Base-by-base conservation (phyloP, 2,329 filamentous ascomycete genomes). In the Zymoseptoria brevis region DNA sequence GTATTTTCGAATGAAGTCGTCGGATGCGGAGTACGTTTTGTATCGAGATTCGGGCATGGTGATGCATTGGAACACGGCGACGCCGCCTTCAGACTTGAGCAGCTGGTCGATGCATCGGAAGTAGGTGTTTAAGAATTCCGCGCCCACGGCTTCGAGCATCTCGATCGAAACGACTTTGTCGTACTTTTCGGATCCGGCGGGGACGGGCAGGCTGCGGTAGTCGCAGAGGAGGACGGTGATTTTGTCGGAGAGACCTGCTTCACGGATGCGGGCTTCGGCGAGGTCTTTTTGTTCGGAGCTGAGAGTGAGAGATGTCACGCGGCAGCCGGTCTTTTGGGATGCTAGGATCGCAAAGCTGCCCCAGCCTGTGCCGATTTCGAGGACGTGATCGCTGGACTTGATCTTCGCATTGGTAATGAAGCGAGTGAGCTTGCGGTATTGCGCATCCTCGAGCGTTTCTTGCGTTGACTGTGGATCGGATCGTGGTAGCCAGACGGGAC, bases 361-460 rank as follows among this genome's bases (percentile, higher is more conserved):
- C 87, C 87, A 90, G 11, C 87, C 87, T 1, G 86, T 89, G 2
- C 87, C 87, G 57, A 90, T 89, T 66, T 90, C 87, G 16, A 90
- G 74, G 1, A 90, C 83, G 67, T 89, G 87, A 62, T 90, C 87
- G 1, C 79, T 79, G 0, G 78, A 59, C 62, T 87, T 84, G 63
- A 90, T 83, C 53, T 76, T 80, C 13, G 85, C 83, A 26, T 84
- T 85, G 54, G 83, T 77, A 54, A 90, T 84, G 69, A 89, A 87
- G 7, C 83, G 80, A 60, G 80, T 75, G 13, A 90, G 74, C 70
- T 90, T 90, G 16, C 82, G 83, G 69, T 83, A 80, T 70, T 90
- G 87, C 0, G 87, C 87, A 19, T 80, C 75, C 68, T 88, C 82
- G 0, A 89, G 75, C 0, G 79, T 78, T 68, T 89, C 86, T 57